Conservation (phyloP, 352 stramenopile species). For the Globisporangium sylvaticum region DNA sequence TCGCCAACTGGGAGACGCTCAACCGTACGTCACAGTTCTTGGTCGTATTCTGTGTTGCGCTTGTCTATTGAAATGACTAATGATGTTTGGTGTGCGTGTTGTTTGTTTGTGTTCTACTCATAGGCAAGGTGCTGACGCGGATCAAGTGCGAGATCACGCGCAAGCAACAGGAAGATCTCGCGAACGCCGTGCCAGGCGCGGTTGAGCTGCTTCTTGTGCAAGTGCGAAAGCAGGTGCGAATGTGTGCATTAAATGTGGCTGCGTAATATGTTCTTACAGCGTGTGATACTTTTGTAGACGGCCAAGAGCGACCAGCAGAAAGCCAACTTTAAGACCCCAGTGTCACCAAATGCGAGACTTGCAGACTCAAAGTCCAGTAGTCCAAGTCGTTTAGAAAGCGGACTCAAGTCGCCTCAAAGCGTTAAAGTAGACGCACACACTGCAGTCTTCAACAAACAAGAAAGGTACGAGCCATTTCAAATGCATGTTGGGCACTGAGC, state of each 20-base stretch:
- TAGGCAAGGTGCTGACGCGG: slow-evolving; percentile 43
- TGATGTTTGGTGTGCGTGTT: not conserved
- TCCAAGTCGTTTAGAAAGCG: not conserved
- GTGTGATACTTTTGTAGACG: slow-evolving; percentile 6
- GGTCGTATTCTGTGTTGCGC: not conserved
- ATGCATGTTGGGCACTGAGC: not conserved
- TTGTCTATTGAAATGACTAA: not conserved
- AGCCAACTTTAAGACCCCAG: slow-evolving; percentile 15
- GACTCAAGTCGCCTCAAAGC: slow-evolving; percentile 4
- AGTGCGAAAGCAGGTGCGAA: slow-evolving; percentile 36
- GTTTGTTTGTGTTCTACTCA: not conserved
- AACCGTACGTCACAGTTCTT: slow-evolving; percentile 27
- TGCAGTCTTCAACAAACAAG: not conserved
- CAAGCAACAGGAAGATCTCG: slow-evolving; percentile 44
- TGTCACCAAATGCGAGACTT: not conserved
- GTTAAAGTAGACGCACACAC: not conserved
- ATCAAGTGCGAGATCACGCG: slow-evolving; percentile 41
- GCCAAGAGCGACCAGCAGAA: slow-evolving; percentile 16
- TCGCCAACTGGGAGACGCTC: slow-evolving; percentile 52
- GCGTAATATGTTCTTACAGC: not conserved
- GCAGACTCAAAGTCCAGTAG: not conserved
- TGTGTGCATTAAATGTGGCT: not conserved
- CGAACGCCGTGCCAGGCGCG: slow-evolving; percentile 31
- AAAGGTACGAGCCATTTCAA: not conserved
- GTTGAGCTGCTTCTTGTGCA: slow-evolving; percentile 40